Evolutionary conservation across 1,284 basidiomycete genomes (phyloP).

Genomic region (Cutaneotrichosporon dermatis): DNA sequence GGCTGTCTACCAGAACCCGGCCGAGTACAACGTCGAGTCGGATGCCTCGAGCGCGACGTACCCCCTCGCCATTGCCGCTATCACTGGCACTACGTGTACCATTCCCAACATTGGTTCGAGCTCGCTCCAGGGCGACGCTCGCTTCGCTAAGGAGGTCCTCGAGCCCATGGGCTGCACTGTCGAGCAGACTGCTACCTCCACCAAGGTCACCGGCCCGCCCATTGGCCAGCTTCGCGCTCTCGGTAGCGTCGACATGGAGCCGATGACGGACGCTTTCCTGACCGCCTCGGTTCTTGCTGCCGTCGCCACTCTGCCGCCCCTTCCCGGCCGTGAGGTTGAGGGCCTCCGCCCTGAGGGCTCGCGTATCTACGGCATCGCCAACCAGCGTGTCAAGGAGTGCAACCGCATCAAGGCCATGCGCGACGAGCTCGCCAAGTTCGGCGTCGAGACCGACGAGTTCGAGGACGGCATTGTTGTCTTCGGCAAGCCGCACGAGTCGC

Average conservation of each 20-base stretch:
- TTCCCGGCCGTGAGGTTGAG: conserved; percentile 41
- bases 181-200: conserved; percentile 78
- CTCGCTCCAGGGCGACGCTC: conserved; percentile 92
- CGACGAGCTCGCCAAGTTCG: conserved; percentile 92
- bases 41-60: conserved; percentile 97
- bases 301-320: conserved; percentile 61
- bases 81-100: conserved; percentile 91
- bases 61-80: conserved; percentile 91
- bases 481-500: conserved; percentile 62
- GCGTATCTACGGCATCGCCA: conserved; percentile 90
- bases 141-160: conserved; percentile 88
- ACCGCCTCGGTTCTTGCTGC: conserved; percentile 90
- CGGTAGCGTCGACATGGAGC: conserved; percentile 92
- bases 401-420: conserved; percentile 96
- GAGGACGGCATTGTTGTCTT: conserved; percentile 90
- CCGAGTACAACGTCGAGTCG: conserved; percentile 83
- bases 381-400: conserved; percentile 97
- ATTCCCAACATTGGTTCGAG: conserved; percentile 85
- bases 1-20: conserved; percentile 72
- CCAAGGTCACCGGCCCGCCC: conserved; percentile 88
- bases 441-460: conserved; percentile 84
- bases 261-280: conserved; percentile 99
- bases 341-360: conserved; percentile 55
- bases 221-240: conserved; percentile 74
- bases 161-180: conserved; percentile 93